Evolutionary conservation across 768 basidiomycete genomes (phyloP).

Genomic region (Candolleomyces eurysporus): DNA sequence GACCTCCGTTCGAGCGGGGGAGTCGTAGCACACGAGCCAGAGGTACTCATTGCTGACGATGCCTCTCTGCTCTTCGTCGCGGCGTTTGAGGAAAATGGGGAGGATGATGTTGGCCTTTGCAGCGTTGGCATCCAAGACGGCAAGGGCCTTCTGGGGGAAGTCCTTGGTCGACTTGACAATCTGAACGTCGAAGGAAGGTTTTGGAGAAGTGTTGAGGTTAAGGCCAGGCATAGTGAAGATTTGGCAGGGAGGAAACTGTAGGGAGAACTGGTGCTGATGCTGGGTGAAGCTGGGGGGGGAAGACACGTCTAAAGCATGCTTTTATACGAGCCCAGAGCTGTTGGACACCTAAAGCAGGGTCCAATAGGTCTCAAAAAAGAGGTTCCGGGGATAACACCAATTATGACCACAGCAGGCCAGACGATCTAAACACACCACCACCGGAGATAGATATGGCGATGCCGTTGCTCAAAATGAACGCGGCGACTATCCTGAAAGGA

Average conservation of each 20-base stretch:
- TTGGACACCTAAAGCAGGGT: too few species aligned
- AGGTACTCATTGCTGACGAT: slow-evolving; percentile 17
- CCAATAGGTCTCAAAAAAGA: neutral
- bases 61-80: slow-evolving; percentile 13
- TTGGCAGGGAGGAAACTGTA: neutral
- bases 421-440: neutral
- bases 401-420: neutral
- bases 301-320: too few species aligned
- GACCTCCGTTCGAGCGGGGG: slow-evolving; percentile 22
- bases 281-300: too few species aligned
- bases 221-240: neutral
- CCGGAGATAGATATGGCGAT: neutral
- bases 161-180: slow-evolving; percentile 22
- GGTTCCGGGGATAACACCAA: neutral
- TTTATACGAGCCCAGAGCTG: too few species aligned
- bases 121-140: slow-evolving; percentile 33
- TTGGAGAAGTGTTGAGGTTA: neutral
- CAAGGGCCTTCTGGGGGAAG: slow-evolving; percentile 37
- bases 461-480: neutral
- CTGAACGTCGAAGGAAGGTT: slow-evolving; percentile 6
- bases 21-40: slow-evolving; percentile 34
- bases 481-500: neutral
- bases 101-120: slow-evolving; percentile 42
- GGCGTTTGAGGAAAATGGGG: slow-evolving; percentile 33
- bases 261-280: neutral